Base-by-base conservation (phyloP, 768 basidiomycete species). In the Mycena metata region DNA sequence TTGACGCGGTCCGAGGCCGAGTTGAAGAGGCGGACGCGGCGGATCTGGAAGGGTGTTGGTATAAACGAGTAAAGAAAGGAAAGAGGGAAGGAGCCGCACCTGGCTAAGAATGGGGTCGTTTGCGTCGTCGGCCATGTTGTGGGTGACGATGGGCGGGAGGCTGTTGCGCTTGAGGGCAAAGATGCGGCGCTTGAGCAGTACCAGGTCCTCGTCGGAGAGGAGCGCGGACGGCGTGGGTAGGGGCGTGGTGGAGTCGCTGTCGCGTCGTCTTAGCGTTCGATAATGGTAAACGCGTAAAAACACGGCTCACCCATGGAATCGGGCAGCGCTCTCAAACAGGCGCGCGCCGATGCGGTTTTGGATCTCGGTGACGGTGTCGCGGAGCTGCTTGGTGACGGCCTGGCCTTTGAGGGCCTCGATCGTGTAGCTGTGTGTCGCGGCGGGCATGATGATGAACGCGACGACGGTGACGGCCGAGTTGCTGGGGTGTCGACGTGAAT, bases 381-480 rank as follows among this genome's bases (percentile, higher is more conserved):
- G 90, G 12, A 99, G 84, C 79, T 99, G 98, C 78, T 97, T 97
- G 65, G 95, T 98, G 56, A 98, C 98, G 16, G 98, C 98, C 75
- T 99, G 98, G 13, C 86, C 87, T 79, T 99, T 99, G 70, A 99
- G 89, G 0, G 98, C 96, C 75, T 99, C 98, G 75, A 99, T 89
- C 24, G 97, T 98, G 82, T 99, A 99, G 6, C 96, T 97, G 75
- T 96, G 92, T 1, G 96, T 98, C 12, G 94, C 82, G 8, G 98
- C 98, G 23, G 98, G 98, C 94, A 98, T 97, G 80, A 99, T 98
- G 79, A 99, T 95, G 84, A 99, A 99, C 0, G 98, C 98, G 50
- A 99, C 94, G 62, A 99, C 90, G 9, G 98, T 98, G 52, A 89
- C 87, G 69, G 85, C 88, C 17, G 94, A 92, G 21, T 88, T 89